Evolutionary conservation across 768 basidiomycete species (phyloP).

Genomic region (Suillus clintonianus): DNA sequence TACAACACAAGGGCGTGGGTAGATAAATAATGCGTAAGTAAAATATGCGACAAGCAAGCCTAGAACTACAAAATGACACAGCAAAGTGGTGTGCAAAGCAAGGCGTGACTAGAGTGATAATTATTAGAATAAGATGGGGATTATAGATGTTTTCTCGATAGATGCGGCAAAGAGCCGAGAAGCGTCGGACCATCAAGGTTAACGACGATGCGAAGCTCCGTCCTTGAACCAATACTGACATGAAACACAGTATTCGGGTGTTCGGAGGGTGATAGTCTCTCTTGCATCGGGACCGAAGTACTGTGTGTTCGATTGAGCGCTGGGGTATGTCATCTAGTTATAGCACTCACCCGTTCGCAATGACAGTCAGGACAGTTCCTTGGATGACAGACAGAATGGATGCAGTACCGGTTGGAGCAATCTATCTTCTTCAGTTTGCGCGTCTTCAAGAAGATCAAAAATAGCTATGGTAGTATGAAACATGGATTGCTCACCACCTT

Average conservation of each 20-base stretch:
- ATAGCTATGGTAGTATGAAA: conserved; percentile 33
- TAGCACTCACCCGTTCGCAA: conserved; percentile 44
- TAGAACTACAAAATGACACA: conserved; percentile 23
- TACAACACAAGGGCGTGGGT: background rate
- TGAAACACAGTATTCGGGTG: conserved; percentile 53
- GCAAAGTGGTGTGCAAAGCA: conserved; percentile 14
- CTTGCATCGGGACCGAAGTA: conserved; percentile 70
- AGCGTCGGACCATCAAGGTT: conserved; percentile 13
- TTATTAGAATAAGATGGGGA: conserved; percentile 25
- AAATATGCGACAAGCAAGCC: conserved; percentile 9
- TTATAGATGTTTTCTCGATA: conserved; percentile 3
- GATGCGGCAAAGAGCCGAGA: conserved; percentile 1
- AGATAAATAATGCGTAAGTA: conserved; percentile 7
- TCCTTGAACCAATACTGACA: conserved; percentile 62
- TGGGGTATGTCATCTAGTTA: conserved; percentile 4
- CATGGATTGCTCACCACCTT: conserved; percentile 56
- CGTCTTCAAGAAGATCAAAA: conserved; percentile 28
- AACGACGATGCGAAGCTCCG: conserved; percentile 42
- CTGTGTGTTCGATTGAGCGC: conserved; percentile 35
- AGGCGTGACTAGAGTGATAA: conserved; percentile 23
- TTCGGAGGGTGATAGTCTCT: conserved; percentile 57
- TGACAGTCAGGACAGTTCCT: conserved; percentile 42
- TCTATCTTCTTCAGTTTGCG: conserved; percentile 36
- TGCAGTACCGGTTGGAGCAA: conserved; percentile 38
- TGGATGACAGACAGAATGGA: conserved; percentile 41